Evolutionary conservation across 2,329 filamentous ascomycete species (phyloP).

Genomic region (Albophoma yamanashiensis): DNA sequence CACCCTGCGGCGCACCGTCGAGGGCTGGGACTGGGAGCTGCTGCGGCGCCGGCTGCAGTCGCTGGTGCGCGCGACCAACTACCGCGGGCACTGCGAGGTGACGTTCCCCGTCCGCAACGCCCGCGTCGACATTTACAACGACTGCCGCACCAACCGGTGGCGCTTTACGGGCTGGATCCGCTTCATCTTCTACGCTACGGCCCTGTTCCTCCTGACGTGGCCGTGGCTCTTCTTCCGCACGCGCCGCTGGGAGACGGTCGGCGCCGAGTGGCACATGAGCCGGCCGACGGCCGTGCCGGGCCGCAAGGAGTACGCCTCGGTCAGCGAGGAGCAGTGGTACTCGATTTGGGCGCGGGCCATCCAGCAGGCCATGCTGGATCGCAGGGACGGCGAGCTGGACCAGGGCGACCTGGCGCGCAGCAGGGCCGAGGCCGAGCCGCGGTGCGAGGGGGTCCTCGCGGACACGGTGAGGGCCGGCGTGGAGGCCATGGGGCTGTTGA

Average conservation of each 20-base stretch:
- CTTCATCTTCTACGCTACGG: slow-evolving; percentile 54
- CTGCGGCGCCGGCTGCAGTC: slow-evolving; percentile 40
- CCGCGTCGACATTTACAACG: slow-evolving; percentile 52
- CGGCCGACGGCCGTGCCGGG: slow-evolving; percentile 15
- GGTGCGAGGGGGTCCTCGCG: slow-evolving; percentile 29
- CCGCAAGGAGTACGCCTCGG: slow-evolving; percentile 36
- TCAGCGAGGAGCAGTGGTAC: slow-evolving; percentile 51
- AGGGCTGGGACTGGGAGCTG: slow-evolving; percentile 48
- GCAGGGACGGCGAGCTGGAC: slow-evolving; percentile 43
- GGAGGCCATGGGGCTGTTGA: slow-evolving; percentile 39
- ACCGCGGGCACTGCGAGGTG: slow-evolving; percentile 50
- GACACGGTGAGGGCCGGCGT: slow-evolving; percentile 37
- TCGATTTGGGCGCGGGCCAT: slow-evolving; percentile 52
- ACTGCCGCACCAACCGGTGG: slow-evolving; percentile 52
- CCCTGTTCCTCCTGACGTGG: slow-evolving; percentile 62
- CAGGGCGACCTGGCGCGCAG: slow-evolving; percentile 43
- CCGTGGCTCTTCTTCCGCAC: slow-evolving; percentile 59
- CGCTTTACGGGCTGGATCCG: slow-evolving; percentile 52
- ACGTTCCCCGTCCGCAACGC: slow-evolving; percentile 47
- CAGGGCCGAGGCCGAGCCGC: slow-evolving; percentile 12
- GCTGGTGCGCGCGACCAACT: slow-evolving; percentile 55
- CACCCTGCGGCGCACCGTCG: slow-evolving; percentile 37
- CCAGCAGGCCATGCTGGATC: slow-evolving; percentile 45
- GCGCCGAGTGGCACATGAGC: slow-evolving; percentile 43
- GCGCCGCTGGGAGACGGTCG: slow-evolving; percentile 53